These are phyloP conservation scores for sorghum (Sorghum bicolor) DNA, from an alignment of 176 grass and related monocot species.

Conservation along the genomic window DNA sequence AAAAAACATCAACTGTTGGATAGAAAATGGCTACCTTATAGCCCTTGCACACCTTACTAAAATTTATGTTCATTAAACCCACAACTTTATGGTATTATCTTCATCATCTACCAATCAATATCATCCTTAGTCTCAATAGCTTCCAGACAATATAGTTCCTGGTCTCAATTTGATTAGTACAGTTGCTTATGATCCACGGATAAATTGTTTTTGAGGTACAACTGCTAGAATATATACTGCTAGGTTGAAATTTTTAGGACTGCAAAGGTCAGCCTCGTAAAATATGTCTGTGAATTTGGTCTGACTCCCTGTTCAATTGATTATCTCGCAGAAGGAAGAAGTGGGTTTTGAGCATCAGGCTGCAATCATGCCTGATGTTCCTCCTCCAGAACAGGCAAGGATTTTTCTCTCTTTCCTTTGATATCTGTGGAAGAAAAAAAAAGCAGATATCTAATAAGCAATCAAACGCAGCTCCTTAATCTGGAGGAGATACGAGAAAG, in stretches of 20 bases:
- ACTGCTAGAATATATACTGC: not conserved
- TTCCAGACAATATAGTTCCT: not conserved
- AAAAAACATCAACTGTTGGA: constrained; percentile 3
- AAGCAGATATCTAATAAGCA: constrained; percentile 27
- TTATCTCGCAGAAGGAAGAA: constrained; percentile 76
- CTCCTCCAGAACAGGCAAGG: constrained; percentile 72
- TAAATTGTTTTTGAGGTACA: not conserved
- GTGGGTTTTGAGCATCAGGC: constrained; percentile 88
- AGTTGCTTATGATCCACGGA: not conserved
- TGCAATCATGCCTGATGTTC: constrained; percentile 63
- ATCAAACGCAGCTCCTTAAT: constrained; percentile 68
- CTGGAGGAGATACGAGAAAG: constrained; percentile 87
- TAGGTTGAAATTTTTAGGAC: constrained; percentile 1
- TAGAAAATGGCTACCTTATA: not conserved
- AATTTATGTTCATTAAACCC: not conserved
- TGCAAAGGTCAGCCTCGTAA: not conserved
- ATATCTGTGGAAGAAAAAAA: not conserved
- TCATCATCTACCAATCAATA: not conserved
- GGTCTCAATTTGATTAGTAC: constrained; percentile 12
- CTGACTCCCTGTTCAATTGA: constrained; percentile 19
- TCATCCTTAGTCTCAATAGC: not conserved
- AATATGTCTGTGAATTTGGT: constrained; percentile 3
- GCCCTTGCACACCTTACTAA: not conserved
- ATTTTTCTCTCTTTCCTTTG: constrained; percentile 13
- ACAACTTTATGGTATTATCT: not conserved